phyloP scores from a whole-genome alignment of 495 filamentous ascomycete genomes.

The Clohesyomyces aquaticus region DNA sequence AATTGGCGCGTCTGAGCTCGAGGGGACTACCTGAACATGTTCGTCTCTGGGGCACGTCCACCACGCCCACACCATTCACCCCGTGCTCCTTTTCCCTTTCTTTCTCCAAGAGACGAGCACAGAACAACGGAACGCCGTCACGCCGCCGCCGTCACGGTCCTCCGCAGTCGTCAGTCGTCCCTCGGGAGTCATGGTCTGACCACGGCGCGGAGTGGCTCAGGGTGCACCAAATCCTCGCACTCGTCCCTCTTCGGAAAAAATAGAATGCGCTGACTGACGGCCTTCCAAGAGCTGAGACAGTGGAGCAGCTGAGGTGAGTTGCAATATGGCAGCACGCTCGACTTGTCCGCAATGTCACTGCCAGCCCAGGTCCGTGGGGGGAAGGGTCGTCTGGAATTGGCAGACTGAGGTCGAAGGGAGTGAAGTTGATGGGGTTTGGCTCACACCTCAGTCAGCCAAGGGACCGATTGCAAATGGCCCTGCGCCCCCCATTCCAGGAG shows the following conservation, averaged over 20 bases:
- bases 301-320: slow-evolving; percentile 9
- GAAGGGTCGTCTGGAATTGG: background rate
- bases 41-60: background rate
- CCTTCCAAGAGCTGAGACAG: slow-evolving; percentile 5
- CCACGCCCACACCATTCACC: background rate
- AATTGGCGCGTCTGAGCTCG: background rate
- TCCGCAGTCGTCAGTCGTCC: background rate
- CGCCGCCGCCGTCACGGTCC: background rate
- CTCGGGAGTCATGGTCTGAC: background rate
- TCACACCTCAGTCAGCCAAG: too few relatives aligned
- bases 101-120: slow-evolving; percentile 1
- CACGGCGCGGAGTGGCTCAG: background rate
- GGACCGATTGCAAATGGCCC: too few relatives aligned
- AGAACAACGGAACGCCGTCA: slow-evolving; percentile 12
- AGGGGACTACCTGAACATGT: too few relatives aligned
- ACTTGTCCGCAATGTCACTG: background rate
- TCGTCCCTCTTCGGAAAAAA: background rate
- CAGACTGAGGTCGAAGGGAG: slow-evolving; percentile 1
- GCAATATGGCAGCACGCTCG: background rate
- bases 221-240: background rate
- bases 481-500: too few relatives aligned
- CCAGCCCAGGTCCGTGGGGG: background rate
- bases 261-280: slow-evolving; percentile 14
- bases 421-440: too few relatives aligned
- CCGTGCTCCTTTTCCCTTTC: background rate